Evolutionary conservation across 345 rosid genomes (phyloP).

Genomic region (thale cress (Arabidopsis thaliana)): DNA sequence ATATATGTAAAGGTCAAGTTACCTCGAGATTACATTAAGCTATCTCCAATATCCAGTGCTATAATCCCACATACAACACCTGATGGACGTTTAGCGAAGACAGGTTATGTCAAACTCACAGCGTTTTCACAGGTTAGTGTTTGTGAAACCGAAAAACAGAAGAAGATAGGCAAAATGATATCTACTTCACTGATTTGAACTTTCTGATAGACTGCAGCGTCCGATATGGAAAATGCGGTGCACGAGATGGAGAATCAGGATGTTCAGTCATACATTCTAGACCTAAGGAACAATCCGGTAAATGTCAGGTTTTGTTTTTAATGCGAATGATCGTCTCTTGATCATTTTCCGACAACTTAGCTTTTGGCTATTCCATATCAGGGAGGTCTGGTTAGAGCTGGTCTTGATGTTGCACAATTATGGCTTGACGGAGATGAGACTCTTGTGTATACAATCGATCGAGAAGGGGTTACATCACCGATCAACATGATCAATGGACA

Average conservation of each 20-base stretch:
- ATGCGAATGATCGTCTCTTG: background rate
- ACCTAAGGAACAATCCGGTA: constrained; percentile 88
- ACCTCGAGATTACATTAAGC: constrained; percentile 75
- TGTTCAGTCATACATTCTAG: constrained; percentile 81
- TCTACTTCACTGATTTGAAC: constrained; percentile 18
- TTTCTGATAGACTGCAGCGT: constrained; percentile 72
- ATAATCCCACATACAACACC: constrained; percentile 79
- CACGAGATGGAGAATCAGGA: constrained; percentile 77
- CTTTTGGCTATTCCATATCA: constrained; percentile 36
- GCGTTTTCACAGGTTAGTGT: constrained; percentile 78
- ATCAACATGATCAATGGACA: constrained; percentile 79
- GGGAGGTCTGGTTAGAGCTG: constrained; percentile 93
- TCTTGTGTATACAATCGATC: constrained; percentile 82
- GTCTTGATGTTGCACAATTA: constrained; percentile 88
- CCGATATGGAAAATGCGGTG: constrained; percentile 70
- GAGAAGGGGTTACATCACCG: constrained; percentile 76
- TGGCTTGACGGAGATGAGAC: constrained; percentile 96
- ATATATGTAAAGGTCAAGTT: constrained; percentile 63
- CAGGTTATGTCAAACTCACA: constrained; percentile 79
- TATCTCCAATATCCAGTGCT: constrained; percentile 80
- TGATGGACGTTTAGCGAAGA: constrained; percentile 66
- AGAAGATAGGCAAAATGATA: background rate
- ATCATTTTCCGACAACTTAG: background rate
- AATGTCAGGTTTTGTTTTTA: constrained; percentile 6
- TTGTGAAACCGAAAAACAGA: background rate